Conservation (phyloP, 192 early-diverging fungal species). For the Coemansia sp. region DNA sequence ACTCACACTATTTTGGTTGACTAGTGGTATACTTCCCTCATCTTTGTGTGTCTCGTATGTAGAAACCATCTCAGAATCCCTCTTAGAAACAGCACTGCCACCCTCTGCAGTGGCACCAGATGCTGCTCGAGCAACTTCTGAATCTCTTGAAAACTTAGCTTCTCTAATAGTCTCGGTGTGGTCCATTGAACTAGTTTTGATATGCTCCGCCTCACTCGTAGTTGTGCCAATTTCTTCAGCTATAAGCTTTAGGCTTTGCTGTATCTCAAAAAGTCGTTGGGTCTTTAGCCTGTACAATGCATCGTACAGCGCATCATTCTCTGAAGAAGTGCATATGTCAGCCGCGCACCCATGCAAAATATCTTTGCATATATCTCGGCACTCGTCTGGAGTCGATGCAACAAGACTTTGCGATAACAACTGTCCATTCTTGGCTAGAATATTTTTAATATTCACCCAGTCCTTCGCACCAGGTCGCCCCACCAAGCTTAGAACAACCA, state of each 20-base stretch:
- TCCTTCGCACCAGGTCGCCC: constrained; percentile 19
- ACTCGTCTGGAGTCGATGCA: constrained; percentile 21
- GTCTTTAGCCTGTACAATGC: constrained; percentile 22
- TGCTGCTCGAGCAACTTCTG: no score
- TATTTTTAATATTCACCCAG: constrained; percentile 22
- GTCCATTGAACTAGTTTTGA: not conserved
- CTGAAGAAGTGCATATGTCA: not conserved
- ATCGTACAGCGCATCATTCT: constrained; percentile 3
- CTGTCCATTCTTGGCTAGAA: constrained; percentile 8
- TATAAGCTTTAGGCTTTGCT: constrained; percentile 16
- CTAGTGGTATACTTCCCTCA: no score
- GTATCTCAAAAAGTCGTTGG: constrained; percentile 35
- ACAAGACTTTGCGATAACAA: not conserved
- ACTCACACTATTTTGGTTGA: no score
- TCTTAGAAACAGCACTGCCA: not conserved
- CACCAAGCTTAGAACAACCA: constrained; percentile 32
- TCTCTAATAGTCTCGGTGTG: not conserved
- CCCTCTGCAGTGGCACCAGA: no score
- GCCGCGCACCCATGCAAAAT: not conserved
- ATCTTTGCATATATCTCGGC: constrained; percentile 25
- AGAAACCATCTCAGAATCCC: not conserved
- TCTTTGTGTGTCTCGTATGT: no score
- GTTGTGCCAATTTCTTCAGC: constrained; percentile 7
- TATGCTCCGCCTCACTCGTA: no score
- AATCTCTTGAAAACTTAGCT: no score